Conservation (phyloP, 805 yeast genomes). For the Yamadazyma laniorum region DNA sequence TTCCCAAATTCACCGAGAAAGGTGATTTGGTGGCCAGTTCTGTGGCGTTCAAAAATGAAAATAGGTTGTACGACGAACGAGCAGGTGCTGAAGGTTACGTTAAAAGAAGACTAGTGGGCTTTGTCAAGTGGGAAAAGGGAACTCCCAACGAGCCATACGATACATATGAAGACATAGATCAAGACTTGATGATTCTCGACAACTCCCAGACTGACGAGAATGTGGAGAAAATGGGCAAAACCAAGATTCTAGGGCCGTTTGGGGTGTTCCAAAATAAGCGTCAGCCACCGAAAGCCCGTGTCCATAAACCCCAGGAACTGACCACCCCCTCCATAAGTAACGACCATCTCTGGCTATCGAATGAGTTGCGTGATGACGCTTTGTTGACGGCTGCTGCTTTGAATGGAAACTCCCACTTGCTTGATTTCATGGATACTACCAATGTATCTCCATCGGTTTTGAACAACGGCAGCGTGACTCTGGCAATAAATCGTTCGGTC, state of each 20-base stretch:
- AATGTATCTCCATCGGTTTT: conserved; percentile 11
- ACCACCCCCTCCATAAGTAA: conserved; percentile 1
- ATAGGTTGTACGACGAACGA: conserved; percentile 15
- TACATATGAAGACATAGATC: conserved; percentile 82
- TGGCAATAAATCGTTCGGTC: background rate
- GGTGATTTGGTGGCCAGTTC: conserved; percentile 28
- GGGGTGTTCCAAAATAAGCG: conserved; percentile 58
- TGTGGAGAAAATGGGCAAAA: conserved; percentile 41
- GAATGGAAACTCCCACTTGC: conserved; percentile 56
- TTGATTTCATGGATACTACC: conserved; percentile 45
- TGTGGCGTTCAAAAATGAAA: conserved; percentile 27
- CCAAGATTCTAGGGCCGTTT: conserved; percentile 71
- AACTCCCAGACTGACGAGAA: conserved; percentile 34
- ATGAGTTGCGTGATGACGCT: conserved; percentile 70
- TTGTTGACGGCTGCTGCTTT: conserved; percentile 70
- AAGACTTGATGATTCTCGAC: conserved; percentile 57
- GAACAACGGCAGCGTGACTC: conserved; percentile 2
- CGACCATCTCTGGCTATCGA: conserved; percentile 68
- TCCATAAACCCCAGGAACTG: conserved; percentile 21
- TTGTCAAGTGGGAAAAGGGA: conserved; percentile 65
- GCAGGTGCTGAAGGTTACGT: conserved; percentile 50
- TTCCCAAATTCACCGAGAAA: conserved; percentile 39
- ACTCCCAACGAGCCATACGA: conserved; percentile 46
- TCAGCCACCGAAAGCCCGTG: conserved; percentile 11
- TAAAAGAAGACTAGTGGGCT: conserved; percentile 62